Evolutionary conservation across 2,329 filamentous ascomycete species (phyloP), one percentile per base, ranked within the genome.

Genomic region (Penicillium sp.): DNA sequence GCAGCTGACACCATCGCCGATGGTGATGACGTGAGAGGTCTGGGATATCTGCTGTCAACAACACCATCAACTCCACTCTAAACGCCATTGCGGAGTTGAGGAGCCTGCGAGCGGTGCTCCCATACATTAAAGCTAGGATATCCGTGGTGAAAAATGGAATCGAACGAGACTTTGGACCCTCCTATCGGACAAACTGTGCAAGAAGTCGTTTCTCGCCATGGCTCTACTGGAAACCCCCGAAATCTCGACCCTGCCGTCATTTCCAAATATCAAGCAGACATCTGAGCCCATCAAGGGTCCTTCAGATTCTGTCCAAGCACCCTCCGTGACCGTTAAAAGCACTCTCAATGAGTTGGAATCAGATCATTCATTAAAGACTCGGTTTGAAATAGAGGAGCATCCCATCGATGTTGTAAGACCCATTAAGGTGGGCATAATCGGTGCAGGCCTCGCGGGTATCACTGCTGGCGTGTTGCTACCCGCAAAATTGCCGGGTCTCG

Each of bases 401-500:
- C 69, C 73, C 40, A 74, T 81, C 30, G 79, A 81, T 49, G 68
- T 79, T 54, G 73, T 78, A 1, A 70, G 77, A 27, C 65, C 72
- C 5, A 67, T 81, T 33, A 74, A 77, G 44, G 83, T 87, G 1
- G 81, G 79, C 0, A 78, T 88, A 0, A 80, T 88, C 28, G 86
- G 86, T 1, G 85, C 83, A 8, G 86, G 85, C 0, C 69, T 88
- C 0, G 69, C 82, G 0, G 86, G 86, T 3, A 78, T 88, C 31
- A 79, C 81, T 4, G 82, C 87, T 1, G 87, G 86, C 0, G 77
- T 84, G 7, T 69, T 90, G 8, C 72, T 91, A 0, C 87, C 86
- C 0, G 79, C 74, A 9, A 90, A 90, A 57, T 81, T 90, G 0
- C 87, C 87, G 0, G 79, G 80, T 0, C 80, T 90, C 43, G 73